These are phyloP conservation scores for Sesbania bispinosa DNA, from an alignment of 306 rosid species.

Conservation along the genomic window DNA sequence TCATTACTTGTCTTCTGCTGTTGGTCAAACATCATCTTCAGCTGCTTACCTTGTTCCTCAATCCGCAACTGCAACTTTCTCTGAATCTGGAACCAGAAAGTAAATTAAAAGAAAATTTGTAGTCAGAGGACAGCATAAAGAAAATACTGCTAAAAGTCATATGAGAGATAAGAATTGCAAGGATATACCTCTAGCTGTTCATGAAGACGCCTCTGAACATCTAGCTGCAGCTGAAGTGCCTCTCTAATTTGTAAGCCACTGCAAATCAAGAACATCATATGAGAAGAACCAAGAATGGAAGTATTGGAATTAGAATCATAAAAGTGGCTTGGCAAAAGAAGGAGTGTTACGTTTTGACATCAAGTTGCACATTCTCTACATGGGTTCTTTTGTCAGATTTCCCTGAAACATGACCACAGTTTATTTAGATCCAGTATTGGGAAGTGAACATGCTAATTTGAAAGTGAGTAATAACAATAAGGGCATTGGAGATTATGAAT, in stretches of 20 bases:
- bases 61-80: slow-evolving; percentile 43
- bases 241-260: slow-evolving; percentile 84
- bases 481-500: slow-evolving; percentile 7
- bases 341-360: slow-evolving; percentile 55
- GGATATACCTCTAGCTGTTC: slow-evolving; percentile 85
- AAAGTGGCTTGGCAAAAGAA: not conserved
- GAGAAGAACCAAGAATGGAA: not conserved
- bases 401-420: slow-evolving; percentile 47
- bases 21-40: slow-evolving; percentile 56
- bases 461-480: not conserved
- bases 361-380: slow-evolving; percentile 45
- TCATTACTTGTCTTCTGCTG: slow-evolving; percentile 40
- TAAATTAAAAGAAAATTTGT: not conserved
- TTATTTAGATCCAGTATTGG: not conserved
- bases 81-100: slow-evolving; percentile 39
- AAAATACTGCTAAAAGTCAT: not conserved
- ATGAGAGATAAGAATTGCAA: not conserved
- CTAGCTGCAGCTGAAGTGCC: slow-evolving; percentile 85
- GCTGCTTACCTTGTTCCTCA: slow-evolving; percentile 62
- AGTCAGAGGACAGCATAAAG: not conserved
- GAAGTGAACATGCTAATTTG: not conserved
- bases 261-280: slow-evolving; percentile 10
- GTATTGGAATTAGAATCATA: not conserved
- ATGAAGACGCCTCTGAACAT: slow-evolving; percentile 86
- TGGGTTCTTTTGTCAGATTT: slow-evolving; percentile 53